Conservation (phyloP, 1,284 basidiomycete genomes). For the Gastroboletus turbinatus region DNA sequence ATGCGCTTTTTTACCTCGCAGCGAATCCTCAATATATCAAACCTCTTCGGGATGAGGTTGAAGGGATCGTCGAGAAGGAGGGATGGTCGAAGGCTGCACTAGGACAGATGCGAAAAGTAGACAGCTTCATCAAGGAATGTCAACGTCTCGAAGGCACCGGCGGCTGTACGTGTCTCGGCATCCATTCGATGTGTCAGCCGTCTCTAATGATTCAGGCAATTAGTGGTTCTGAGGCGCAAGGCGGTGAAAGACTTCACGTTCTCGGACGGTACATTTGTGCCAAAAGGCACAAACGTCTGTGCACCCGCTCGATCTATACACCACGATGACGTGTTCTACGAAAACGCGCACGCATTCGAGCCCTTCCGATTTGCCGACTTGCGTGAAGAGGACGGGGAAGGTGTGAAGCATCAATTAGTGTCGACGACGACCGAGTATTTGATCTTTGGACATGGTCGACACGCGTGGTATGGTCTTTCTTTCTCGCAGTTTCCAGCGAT, state of each 20-base stretch:
- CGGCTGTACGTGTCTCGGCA: constrained; percentile 23
- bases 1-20: constrained; percentile 13
- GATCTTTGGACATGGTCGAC: constrained; percentile 15
- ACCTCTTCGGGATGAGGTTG: constrained; percentile 44
- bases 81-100: constrained; percentile 42
- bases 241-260: constrained; percentile 39
- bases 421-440: constrained; percentile 13
- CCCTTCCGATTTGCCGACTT: constrained; percentile 33
- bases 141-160: constrained; percentile 36
- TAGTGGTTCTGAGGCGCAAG: constrained; percentile 34
- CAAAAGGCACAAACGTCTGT: constrained; percentile 32
- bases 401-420: constrained; percentile 19
- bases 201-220: neutral
- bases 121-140: constrained; percentile 48
- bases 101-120: constrained; percentile 41
- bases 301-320: constrained; percentile 25
- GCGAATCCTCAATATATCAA: constrained; percentile 38
- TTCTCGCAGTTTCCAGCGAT: neutral
- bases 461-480: constrained; percentile 13
- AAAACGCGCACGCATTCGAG: constrained; percentile 29
- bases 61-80: constrained; percentile 24
- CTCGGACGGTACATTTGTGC: constrained; percentile 42
- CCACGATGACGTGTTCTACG: constrained; percentile 31
- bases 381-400: constrained; percentile 13
- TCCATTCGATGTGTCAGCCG: neutral